phyloP scores from a whole-genome alignment of 2,329 filamentous ascomycete genomes.

The Epichloe uncinata region DNA sequence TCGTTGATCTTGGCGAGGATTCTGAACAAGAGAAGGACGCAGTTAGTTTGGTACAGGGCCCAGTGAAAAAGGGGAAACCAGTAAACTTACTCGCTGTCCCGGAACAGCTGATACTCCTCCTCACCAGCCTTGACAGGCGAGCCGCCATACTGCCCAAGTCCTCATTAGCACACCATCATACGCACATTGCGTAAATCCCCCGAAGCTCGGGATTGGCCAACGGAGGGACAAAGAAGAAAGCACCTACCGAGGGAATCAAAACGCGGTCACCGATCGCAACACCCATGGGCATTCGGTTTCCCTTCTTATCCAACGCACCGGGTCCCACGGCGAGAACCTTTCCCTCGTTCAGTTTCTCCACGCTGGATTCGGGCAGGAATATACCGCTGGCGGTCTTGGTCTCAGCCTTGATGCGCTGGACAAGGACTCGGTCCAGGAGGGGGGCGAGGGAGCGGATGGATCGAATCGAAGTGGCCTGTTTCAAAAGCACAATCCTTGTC shows the following conservation, averaged over 20 bases:
- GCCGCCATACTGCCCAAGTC: conserved; percentile 59
- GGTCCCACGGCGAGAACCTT: conserved; percentile 93
- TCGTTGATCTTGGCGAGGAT: conserved; percentile 99
- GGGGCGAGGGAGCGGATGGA: conserved; percentile 91
- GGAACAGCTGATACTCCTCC: conserved; percentile 90
- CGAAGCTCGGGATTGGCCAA: too few species aligned
- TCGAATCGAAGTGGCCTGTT: conserved; percentile 62
- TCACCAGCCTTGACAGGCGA: conserved; percentile 95
- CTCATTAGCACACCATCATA: not conserved
- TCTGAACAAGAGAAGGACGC: conserved; percentile 31
- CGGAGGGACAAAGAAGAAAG: conserved; percentile 2
- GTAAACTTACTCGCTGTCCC: conserved; percentile 83
- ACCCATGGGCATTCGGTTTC: conserved; percentile 74
- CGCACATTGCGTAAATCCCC: too few species aligned
- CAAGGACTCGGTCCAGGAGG: conserved; percentile 93
- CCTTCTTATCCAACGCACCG: conserved; percentile 74
- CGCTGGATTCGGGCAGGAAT: conserved; percentile 91
- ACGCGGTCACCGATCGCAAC: conserved; percentile 81
- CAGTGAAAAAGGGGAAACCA: not conserved
- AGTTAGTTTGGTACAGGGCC: not conserved
- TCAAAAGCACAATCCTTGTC: too few species aligned
- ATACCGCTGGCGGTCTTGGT: conserved; percentile 92
- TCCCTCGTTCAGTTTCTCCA: conserved; percentile 98
- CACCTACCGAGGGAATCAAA: conserved; percentile 77
- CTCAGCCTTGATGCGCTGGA: conserved; percentile 96